A percentile compares a stretch with the other conserved stretches of the same genome.
These are phyloP conservation scores for Fusarium avenaceum DNA, from an alignment of 2,329 filamentous ascomycete species.

Conservation along the genomic window DNA sequence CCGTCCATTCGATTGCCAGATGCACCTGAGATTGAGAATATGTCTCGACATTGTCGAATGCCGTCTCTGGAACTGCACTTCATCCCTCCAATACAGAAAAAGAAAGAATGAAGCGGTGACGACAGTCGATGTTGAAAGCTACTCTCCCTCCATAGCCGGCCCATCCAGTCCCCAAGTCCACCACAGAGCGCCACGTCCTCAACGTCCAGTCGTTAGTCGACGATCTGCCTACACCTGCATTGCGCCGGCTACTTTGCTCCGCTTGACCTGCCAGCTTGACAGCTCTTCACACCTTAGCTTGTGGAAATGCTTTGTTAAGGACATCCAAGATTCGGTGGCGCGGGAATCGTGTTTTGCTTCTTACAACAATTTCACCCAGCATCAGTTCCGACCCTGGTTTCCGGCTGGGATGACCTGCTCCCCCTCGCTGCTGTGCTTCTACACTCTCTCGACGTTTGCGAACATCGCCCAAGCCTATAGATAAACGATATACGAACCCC, in stretches of 20 bases:
- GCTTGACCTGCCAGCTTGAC: constrained; percentile 25
- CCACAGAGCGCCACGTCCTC: constrained; percentile 34
- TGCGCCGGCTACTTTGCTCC: constrained; percentile 20
- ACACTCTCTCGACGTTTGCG: neutral
- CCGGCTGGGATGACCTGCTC: neutral
- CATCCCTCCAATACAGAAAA: constrained; percentile 4
- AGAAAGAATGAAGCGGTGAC: constrained; percentile 19
- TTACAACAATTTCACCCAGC: constrained; percentile 18
- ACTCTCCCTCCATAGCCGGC: constrained; percentile 24
- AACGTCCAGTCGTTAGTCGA: constrained; percentile 29
- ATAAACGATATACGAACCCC: neutral
- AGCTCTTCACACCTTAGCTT: constrained; percentile 9
- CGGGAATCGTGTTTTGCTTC: constrained; percentile 20
- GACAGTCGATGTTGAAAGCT: constrained; percentile 14
- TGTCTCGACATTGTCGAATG: constrained; percentile 18
- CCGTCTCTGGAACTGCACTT: constrained; percentile 8
- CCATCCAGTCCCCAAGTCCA: constrained; percentile 16
- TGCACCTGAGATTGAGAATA: constrained; percentile 11
- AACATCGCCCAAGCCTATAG: neutral
- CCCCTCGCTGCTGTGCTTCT: neutral
- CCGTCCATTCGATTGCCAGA: constrained; percentile 1
- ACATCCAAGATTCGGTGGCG: constrained; percentile 23
- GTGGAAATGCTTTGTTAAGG: constrained; percentile 22
- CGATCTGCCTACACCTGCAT: constrained; percentile 30
- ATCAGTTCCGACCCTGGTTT: neutral